Evolutionary conservation across 164 flowering plant genomes (phyloP), one percentile per base, ranked within the genome.

Genomic region (Vitis labrusca): DNA sequence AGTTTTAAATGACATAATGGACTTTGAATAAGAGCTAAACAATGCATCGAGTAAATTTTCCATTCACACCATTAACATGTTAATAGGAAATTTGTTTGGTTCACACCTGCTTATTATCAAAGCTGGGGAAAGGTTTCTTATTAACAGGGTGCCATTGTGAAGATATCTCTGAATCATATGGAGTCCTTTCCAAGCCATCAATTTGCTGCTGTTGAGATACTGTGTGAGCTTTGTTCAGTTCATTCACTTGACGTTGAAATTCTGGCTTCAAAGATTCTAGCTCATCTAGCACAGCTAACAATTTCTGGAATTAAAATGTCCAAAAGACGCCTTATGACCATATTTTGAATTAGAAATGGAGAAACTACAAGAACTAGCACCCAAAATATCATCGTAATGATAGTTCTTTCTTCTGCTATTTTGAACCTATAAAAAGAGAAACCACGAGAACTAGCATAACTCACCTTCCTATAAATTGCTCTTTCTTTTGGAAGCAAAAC

Each of bases 191-290:
- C 10, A 23, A 52, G 37, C 73, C 79, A 73, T 81, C 84, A 61
- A 58, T 54, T 73, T 82, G 73, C 71, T 64, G 58, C 51, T 50
- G 44, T 68, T 71, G 84, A 75, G 79, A 50, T 60, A 66, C 75
- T 3, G 61, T 37, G 65, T 71, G 63, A 52, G 72, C 81, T 65
- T 65, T 82, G 66, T 89, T 85, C 68, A 85, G 68, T 73, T 90
- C 90, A 71, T 86, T 73, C 67, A 87, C 74, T 70, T 55, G 88
- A 61, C 71, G 82, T 16, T 78, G 75, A 55, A 87, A 81, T 73
- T 82, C 81, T 19, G 98, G 92, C 79, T 94, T 91, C 76, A 92
- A 68, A 60, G 80, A 69, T 66, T 94, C 99, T 61, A 94, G 80
- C 82, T 94, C 99, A 65, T 86, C 86, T 32, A 94, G 50, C 67